phyloP scores from a whole-genome alignment of 2,329 filamentous ascomycete species.

The Colletotrichum endophyticum region DNA sequence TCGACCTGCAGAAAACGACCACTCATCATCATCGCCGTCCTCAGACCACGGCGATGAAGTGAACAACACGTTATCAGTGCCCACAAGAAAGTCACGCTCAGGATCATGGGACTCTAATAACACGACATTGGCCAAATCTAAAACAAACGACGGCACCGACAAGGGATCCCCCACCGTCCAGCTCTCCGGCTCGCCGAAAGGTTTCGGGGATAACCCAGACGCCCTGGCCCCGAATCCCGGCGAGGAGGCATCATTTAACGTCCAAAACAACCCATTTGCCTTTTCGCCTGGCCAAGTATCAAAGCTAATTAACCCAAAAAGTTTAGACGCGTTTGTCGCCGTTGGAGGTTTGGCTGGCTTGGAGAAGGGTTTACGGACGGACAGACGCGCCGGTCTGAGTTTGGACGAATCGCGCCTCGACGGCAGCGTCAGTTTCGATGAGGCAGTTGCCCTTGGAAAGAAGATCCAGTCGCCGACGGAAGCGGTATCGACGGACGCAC shows the following conservation, averaged over 20 bases:
- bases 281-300: slow-evolving; percentile 59
- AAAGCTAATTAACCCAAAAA: slow-evolving; percentile 58
- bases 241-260: slow-evolving; percentile 71
- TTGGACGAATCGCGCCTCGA: slow-evolving; percentile 52
- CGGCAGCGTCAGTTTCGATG: slow-evolving; percentile 51
- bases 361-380: slow-evolving; percentile 54
- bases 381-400: slow-evolving; percentile 52
- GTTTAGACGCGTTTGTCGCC: slow-evolving; percentile 50
- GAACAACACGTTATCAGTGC: slow-evolving; percentile 21
- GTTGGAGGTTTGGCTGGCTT: slow-evolving; percentile 59
- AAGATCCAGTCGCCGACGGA: slow-evolving; percentile 30
- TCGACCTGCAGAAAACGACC: not conserved
- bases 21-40: slow-evolving; percentile 5
- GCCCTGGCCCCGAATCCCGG: slow-evolving; percentile 50
- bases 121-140: slow-evolving; percentile 17
- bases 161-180: slow-evolving; percentile 8
- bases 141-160: slow-evolving; percentile 10
- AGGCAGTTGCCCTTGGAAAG: slow-evolving; percentile 47
- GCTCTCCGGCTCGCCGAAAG: slow-evolving; percentile 8
- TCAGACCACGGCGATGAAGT: slow-evolving; percentile 15
- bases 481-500: slow-evolving; percentile 21
- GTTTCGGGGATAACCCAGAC: slow-evolving; percentile 28
- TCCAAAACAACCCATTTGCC: slow-evolving; percentile 63
- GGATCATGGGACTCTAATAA: slow-evolving; percentile 21
- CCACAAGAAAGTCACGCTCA: slow-evolving; percentile 21